A percentile compares a stretch with the other conserved stretches of the same genome.
Evolutionary conservation across 352 stramenopile genomes (phyloP).

Genomic region (Plasmopara halstedii): DNA sequence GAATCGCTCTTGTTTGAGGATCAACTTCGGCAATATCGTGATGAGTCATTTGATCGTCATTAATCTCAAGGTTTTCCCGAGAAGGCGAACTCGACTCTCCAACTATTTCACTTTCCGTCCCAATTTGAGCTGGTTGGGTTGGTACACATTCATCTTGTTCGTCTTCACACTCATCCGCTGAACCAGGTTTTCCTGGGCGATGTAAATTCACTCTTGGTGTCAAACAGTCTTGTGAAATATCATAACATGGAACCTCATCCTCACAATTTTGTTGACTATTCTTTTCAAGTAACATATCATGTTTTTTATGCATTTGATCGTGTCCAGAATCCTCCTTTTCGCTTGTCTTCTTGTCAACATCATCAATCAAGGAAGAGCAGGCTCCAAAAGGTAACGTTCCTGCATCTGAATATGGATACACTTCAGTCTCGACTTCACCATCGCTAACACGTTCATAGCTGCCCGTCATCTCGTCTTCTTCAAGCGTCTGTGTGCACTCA

Average conservation of each 20-base stretch:
- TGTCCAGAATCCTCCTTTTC: background rate
- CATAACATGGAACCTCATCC: conserved; percentile 18
- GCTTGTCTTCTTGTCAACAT: conserved; percentile 1
- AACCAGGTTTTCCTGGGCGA: conserved; percentile 1
- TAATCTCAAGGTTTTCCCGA: conserved; percentile 20
- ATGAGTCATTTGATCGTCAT: conserved; percentile 11
- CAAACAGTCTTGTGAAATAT: conserved; percentile 19
- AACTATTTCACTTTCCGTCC: conserved; percentile 4
- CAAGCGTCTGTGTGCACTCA: conserved; percentile 45
- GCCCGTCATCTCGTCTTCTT: conserved; percentile 20
- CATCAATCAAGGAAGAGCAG: conserved; percentile 5
- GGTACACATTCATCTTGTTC: conserved; percentile 37
- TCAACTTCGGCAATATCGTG: conserved; percentile 8
- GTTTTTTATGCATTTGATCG: background rate
- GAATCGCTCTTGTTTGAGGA: conserved; percentile 40
- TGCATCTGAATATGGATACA: conserved; percentile 14
- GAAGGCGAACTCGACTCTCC: conserved; percentile 4
- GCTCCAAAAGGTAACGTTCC: conserved; percentile 16
- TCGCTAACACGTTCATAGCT: conserved; percentile 5
- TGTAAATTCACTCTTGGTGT: conserved; percentile 16
- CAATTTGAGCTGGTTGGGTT: conserved; percentile 33
- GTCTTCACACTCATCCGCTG: conserved; percentile 8
- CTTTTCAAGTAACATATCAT: conserved; percentile 1
- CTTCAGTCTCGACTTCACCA: conserved; percentile 16
- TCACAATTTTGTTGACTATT: conserved; percentile 5